phyloP scores from a whole-genome alignment of 768 basidiomycete genomes.

The Lactifluus volemus region DNA sequence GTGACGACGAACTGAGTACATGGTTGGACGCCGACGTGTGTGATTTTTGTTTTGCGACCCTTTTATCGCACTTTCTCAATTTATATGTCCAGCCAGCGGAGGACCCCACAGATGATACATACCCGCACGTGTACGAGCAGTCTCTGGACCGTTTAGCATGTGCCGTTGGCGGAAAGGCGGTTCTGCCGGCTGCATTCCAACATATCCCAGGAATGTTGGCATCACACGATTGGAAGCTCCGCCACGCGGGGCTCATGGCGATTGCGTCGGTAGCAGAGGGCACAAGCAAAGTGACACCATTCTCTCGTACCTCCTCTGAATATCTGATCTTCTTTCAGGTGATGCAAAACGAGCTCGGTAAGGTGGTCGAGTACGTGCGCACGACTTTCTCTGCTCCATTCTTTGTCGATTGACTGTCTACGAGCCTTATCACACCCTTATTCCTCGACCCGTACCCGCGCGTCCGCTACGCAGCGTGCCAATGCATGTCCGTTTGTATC shows the following conservation, averaged over 20 bases:
- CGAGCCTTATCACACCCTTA: constrained; percentile 66
- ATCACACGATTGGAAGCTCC: constrained; percentile 74
- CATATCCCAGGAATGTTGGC: constrained; percentile 77
- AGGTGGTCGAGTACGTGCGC: constrained; percentile 63
- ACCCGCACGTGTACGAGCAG: constrained; percentile 75
- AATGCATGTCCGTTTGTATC: constrained; percentile 55
- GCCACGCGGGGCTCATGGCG: constrained; percentile 83
- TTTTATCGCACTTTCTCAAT: background rate
- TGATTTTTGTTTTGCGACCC: constrained; percentile 15
- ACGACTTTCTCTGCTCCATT: background rate
- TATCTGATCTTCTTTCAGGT: constrained; percentile 32
- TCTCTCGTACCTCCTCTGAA: background rate
- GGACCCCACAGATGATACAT: constrained; percentile 52
- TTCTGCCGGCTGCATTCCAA: constrained; percentile 75
- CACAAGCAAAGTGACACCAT: constrained; percentile 48
- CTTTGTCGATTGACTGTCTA: background rate
- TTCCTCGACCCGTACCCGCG: constrained; percentile 73
- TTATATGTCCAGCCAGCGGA: constrained; percentile 47
- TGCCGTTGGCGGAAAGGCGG: constrained; percentile 65
- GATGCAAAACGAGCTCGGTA: constrained; percentile 74
- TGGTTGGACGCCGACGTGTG: constrained; percentile 76
- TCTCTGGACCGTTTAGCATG: constrained; percentile 74
- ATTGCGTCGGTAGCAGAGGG: constrained; percentile 84
- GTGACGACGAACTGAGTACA: constrained; percentile 45
- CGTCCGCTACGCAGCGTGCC: constrained; percentile 70